Evolutionary conservation across 345 rosid genomes (phyloP).

Genomic region (Corymbia maculata): DNA sequence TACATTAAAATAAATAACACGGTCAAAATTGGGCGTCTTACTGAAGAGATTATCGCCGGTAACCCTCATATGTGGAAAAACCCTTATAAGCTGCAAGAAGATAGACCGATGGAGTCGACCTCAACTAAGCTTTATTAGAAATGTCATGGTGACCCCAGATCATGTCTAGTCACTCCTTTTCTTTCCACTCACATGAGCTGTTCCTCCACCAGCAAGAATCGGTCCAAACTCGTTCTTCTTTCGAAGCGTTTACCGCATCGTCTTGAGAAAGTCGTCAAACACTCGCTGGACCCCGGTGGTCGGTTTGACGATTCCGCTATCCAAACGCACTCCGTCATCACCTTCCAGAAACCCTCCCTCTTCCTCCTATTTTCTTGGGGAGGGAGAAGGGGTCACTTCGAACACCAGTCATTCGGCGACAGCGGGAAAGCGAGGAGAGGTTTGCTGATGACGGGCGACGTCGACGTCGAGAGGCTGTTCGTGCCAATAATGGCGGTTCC

Average conservation of each 20-base stretch:
- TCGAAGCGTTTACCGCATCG: neutral
- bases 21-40: no score
- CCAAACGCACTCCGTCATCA: neutral
- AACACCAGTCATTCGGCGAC: no score
- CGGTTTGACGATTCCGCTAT: neutral
- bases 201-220: neutral
- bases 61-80: no score
- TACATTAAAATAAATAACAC: no score
- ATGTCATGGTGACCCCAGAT: neutral
- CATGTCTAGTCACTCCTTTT: neutral
- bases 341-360: neutral
- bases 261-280: neutral
- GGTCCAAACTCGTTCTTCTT: neutral
- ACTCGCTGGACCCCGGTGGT: neutral
- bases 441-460: neutral
- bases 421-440: neutral
- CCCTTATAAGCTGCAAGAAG: no score
- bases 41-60: no score
- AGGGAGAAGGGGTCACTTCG: neutral
- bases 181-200: neutral
- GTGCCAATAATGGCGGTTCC: neutral
- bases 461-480: neutral
- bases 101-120: no score
- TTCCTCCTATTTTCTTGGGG: neutral
- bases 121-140: no score